Base-by-base conservation (phyloP, 345 rosid species). In the Linum usitatissimum region DNA sequence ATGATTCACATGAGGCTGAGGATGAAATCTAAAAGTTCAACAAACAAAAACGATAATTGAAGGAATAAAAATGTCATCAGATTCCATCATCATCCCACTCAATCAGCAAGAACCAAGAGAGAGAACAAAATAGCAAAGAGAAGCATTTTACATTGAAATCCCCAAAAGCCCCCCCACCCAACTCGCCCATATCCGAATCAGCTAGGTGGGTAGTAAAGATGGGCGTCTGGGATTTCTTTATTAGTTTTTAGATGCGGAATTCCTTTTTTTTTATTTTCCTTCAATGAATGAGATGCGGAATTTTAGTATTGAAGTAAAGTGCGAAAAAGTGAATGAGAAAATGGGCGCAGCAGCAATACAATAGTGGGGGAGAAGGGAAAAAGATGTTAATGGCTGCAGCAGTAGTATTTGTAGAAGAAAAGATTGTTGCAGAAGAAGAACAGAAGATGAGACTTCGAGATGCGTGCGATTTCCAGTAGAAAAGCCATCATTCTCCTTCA, bases 401-500 rank as follows among this genome's bases (percentile, higher is more conserved):
- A 12, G 51, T 10, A 45, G 7, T 45, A 12, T 40, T 40, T 6
- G 13, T 40, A 40, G 48, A 40, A 40, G 55, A 53, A 64, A 9
- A 65, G 38, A 66, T 56, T 63, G 67, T 54, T 31, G 64, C 38
- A 38, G 53, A 4, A 55, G 30, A 18, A 73, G 60, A 23, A 59
- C 63, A 65, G 60, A 34, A 68, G 66, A 59, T 58, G 63, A 53
- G 66, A 30, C 28, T 14, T 74, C 74, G 90, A 83, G 84, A 81
- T 79, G 94, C 84, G 86, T 78, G 91, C 77, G 53, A 68, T 65
- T 57, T 81, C 81, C 77, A 63, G 71, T 65, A 78, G 77, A 72
- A 78, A 79, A 59, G 86, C 80, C 78, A 70, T 78, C 78, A 80
- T 79, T 75, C 78, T 84, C 69, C 78, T 84, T 53, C 82, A 80